A percentile compares a stretch with the other conserved stretches of the same genome.
These are phyloP conservation scores for Theobroma grandiflorum DNA, from an alignment of 441 rosid genomes.

Conservation along the genomic window DNA sequence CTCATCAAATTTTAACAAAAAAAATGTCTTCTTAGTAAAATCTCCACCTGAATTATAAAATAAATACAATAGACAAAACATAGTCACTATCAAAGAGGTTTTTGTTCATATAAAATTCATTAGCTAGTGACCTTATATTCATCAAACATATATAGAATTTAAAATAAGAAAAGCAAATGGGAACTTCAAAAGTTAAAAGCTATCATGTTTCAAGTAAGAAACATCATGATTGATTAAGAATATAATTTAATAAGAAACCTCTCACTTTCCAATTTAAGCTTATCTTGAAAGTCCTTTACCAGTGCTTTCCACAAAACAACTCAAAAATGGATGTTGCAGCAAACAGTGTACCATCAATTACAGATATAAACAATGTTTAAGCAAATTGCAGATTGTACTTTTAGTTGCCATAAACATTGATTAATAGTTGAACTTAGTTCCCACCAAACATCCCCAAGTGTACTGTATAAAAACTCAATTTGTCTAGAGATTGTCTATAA, in stretches of 20 bases:
- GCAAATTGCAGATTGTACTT: not conserved
- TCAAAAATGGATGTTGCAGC: not conserved
- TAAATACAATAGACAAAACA: not conserved
- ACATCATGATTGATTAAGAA: slow-evolving; percentile 24
- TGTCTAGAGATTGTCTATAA: not conserved
- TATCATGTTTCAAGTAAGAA: not conserved
- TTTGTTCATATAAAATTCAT: not conserved
- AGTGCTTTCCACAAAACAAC: slow-evolving; percentile 7
- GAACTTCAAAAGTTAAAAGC: not conserved
- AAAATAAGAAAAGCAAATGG: not conserved
- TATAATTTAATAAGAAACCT: slow-evolving; percentile 10
- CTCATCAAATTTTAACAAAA: no score
- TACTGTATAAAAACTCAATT: not conserved
- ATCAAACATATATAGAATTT: not conserved
- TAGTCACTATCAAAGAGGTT: not conserved
- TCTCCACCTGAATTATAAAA: no score
- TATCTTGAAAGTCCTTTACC: not conserved
- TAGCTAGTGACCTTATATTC: not conserved
- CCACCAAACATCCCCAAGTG: not conserved
- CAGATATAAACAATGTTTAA: not conserved
- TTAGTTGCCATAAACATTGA: slow-evolving; percentile 9
- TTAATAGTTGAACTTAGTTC: not conserved
- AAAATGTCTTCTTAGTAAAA: no score
- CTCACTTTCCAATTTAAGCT: slow-evolving; percentile 22
- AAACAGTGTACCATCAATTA: not conserved